Evolutionary conservation across 2,329 filamentous ascomycete genomes (phyloP), one percentile per base, ranked within the genome.

Genomic region (Hortaea sp.): DNA sequence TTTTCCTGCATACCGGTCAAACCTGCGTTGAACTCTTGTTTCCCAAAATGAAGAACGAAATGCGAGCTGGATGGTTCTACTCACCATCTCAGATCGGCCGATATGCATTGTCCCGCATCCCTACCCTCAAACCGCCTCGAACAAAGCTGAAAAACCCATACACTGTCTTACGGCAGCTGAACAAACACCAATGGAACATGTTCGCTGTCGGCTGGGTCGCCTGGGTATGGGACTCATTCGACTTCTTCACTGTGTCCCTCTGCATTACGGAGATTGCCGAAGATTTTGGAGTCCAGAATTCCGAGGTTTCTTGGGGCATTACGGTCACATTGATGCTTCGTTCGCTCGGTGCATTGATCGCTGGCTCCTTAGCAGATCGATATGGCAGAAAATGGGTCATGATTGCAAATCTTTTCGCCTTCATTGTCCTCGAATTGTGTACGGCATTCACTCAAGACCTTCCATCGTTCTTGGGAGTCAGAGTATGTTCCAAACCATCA

Each of bases 231-330:
- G 34, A 29, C 39, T 71, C 79, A 3, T 82, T 82, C 53, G 80
- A 83, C 61, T 83, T 53, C 46, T 53, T 53, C 61, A 80, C 77
- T 41, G 78, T 82, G 28, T 78, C 76, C 1, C 66, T 83, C 39
- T 79, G 77, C 0, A 68, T 80, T 11, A 72, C 66, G 9, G 69
- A 76, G 20, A 66, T 83, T 9, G 67, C 72, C 32, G 63, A 74
- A 45, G 65, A 68, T 1, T 82, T 82, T 53, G 66, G 63, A 48
- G 73, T 69, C 49, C 62, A 71, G 41, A 77, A 75, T 46, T 72
- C 75, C 4, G 74, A 80, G 50, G 78, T 82, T 27, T 78, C 78
- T 11, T 20, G 39, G 43, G 44, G 57, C 5, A 53, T 61, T 29
- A 61, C 58, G 4, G 45, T 61, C 6, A 56, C 53, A 1, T 44